A percentile compares a stretch with the other conserved stretches of the same genome.
Conservation (phyloP, 352 stramenopile species). For the Phytophthora constricta region DNA sequence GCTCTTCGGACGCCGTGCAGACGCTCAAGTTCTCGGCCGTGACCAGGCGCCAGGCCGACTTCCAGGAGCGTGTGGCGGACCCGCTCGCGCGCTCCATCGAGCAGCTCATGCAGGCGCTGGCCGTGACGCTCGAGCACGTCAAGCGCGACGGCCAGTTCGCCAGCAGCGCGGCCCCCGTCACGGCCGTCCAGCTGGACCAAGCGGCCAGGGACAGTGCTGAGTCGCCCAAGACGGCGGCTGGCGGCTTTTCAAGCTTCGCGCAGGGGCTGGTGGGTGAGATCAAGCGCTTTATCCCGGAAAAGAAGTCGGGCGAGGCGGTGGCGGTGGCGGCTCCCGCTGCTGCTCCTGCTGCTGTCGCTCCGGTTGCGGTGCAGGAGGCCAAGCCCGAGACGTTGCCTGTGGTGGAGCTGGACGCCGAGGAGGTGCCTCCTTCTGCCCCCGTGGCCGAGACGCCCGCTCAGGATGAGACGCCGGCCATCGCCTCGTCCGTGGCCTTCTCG, state of each 20-base stretch:
- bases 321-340: too few relatives aligned
- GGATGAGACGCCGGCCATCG: conserved; percentile 31
- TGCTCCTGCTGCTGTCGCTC: not conserved
- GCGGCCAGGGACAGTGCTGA: conserved; percentile 35
- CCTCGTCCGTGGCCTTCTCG: conserved; percentile 51
- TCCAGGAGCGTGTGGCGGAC: conserved; percentile 60
- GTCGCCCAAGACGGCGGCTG: conserved; percentile 49
- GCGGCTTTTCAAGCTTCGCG: conserved; percentile 70
- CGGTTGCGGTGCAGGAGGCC: conserved; percentile 10
- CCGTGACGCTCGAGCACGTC: conserved; percentile 57
- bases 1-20: conserved; percentile 44
- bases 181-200: conserved; percentile 23
- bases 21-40: conserved; percentile 77
- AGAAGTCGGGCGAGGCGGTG: conserved; percentile 43
- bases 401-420: conserved; percentile 10
- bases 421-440: conserved; percentile 17
- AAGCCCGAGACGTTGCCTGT: conserved; percentile 26
- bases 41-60: conserved; percentile 41
- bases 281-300: conserved; percentile 67
- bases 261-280: conserved; percentile 70
- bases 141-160: conserved; percentile 50
- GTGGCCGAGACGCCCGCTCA: conserved; percentile 3
- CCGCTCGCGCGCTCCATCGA: conserved; percentile 68
- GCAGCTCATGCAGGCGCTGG: conserved; percentile 59
- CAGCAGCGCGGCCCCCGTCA: conserved; percentile 1